A percentile compares a stretch with the other conserved stretches of the same genome.
Conservation (phyloP, 75 land plant genomes). For the Gnetum montanum region DNA sequence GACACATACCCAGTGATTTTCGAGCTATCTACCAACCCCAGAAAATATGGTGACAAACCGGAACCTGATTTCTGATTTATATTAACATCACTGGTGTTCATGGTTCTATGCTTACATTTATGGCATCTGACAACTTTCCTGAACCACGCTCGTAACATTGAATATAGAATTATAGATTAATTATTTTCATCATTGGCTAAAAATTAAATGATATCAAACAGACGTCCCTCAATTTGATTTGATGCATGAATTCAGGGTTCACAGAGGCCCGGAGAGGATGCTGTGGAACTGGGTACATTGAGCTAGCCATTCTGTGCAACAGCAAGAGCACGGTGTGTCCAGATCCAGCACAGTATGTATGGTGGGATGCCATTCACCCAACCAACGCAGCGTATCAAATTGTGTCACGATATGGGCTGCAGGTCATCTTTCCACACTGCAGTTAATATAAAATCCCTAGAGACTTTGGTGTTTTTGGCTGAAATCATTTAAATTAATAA, state of each 20-base stretch:
- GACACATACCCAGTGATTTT: too few relatives aligned
- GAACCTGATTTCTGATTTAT: too few relatives aligned
- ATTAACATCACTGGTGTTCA: too few relatives aligned
- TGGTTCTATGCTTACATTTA: conserved; percentile 11
- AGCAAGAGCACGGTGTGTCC: background rate
- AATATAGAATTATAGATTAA: conserved; percentile 10
- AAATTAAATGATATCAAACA: conserved; percentile 17
- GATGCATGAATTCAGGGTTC: too few relatives aligned
- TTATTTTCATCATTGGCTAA: conserved; percentile 9
- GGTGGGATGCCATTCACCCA: conserved; percentile 25
- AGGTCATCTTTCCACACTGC: too few relatives aligned
- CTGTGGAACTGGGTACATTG: conserved; percentile 24
- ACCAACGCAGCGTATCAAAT: conserved; percentile 1
- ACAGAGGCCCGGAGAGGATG: conserved; percentile 16
- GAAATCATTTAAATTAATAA: too few relatives aligned
- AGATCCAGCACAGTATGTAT: conserved; percentile 12
- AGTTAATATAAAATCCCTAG: too few relatives aligned
- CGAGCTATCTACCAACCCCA: too few relatives aligned
- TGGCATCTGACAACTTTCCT: background rate
- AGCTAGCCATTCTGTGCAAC: conserved; percentile 17
- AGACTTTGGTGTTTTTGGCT: too few relatives aligned
- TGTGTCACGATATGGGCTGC: too few relatives aligned
- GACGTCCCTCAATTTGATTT: conserved; percentile 15
- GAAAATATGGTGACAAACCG: too few relatives aligned
- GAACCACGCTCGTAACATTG: conserved; percentile 1